phyloP scores from a whole-genome alignment of 139 green algal species.

The Pycnococcus provasolii region DNA sequence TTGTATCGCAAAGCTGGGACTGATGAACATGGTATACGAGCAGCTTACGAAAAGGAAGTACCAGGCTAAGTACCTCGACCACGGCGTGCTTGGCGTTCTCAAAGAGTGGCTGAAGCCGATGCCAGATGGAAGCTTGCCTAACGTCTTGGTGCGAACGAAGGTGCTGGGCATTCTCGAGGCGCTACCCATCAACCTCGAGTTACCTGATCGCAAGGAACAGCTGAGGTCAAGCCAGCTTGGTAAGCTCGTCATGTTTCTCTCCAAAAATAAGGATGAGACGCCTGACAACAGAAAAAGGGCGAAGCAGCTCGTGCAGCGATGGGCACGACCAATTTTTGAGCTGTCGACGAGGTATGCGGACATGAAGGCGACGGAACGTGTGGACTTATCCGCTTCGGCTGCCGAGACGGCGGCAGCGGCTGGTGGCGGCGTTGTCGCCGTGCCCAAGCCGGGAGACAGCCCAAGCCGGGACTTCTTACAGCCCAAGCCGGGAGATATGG shows the following conservation, averaged over 20 bases:
- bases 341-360: slow-evolving; percentile 4
- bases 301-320: slow-evolving; percentile 13
- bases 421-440: too few species aligned
- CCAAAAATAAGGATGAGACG: slow-evolving; percentile 8
- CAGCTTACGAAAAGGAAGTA: slow-evolving; percentile 3
- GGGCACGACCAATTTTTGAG: slow-evolving; percentile 12
- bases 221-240: slow-evolving; percentile 3
- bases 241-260: slow-evolving; percentile 12
- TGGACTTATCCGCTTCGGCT: too few species aligned
- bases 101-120: slow-evolving; percentile 2
- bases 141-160: slow-evolving; percentile 9
- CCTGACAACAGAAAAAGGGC: background rate
- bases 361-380: too few species aligned
- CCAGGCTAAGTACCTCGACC: background rate
- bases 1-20: slow-evolving; percentile 3
- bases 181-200: slow-evolving; percentile 2
- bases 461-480: too few species aligned
- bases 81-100: slow-evolving; percentile 8
- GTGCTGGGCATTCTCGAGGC: background rate
- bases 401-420: too few species aligned
- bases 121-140: slow-evolving; percentile 12
- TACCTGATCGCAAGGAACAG: slow-evolving; percentile 10
- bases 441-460: too few species aligned
- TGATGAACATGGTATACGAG: slow-evolving; percentile 3
- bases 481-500: too few species aligned